Conservation (phyloP, 352 stramenopile species). For the Phytophthora sp. region DNA sequence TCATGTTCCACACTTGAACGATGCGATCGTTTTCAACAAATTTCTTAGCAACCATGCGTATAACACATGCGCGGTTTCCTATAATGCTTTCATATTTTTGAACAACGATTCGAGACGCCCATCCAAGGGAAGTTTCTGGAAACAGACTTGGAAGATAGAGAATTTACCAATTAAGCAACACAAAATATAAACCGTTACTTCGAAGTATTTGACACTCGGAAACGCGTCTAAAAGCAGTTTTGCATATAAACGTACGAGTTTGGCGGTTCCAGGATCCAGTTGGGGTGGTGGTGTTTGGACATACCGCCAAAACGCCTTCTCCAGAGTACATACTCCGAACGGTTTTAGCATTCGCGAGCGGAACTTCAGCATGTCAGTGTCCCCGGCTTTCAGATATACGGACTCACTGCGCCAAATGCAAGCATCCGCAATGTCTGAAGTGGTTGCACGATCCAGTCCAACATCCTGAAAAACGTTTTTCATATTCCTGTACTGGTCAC, state of each 20-base stretch:
- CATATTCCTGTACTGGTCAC: neutral
- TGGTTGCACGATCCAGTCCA: neutral
- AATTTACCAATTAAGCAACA: too few species aligned
- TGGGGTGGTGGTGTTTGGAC: too few species aligned
- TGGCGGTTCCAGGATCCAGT: too few species aligned
- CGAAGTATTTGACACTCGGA: too few species aligned
- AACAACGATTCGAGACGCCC: neutral
- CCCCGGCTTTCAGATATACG: neutral
- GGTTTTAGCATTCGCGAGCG: neutral
- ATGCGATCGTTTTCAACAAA: constrained; percentile 2
- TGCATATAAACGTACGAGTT: too few species aligned
- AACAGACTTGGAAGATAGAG: too few species aligned
- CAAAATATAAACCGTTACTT: too few species aligned
- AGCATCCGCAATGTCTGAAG: neutral
- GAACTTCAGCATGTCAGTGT: neutral
- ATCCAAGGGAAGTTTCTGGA: neutral
- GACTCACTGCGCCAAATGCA: neutral
- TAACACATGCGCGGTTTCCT: neutral
- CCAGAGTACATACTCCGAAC: neutral
- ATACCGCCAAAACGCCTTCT: neutral
- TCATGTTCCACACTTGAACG: constrained; percentile 7
- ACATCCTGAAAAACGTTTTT: neutral
- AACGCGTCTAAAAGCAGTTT: too few species aligned
- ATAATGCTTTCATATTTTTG: constrained; percentile 4
- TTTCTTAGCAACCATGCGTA: constrained; percentile 1